Evolutionary conservation across 1,139 yeast genomes (phyloP), one percentile per base, ranked within the genome.

Genomic region (Kurtzmaniella quercitrusa): DNA sequence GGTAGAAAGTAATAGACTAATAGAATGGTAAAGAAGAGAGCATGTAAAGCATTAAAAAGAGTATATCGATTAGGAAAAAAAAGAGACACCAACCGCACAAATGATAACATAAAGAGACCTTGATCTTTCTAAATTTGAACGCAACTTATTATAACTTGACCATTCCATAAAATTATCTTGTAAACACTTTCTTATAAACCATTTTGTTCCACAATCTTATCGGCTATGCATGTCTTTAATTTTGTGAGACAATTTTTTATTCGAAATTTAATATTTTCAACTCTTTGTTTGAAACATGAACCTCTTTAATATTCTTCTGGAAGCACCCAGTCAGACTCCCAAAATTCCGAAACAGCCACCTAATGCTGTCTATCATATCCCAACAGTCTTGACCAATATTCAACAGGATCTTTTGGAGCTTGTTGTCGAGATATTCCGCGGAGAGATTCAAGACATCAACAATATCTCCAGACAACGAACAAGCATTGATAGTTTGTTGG

Each of bases 361-460:
- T 19, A 39, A 55, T 42, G 63, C 63, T 8, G 66, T 78, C 1
- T 74, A 68, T 51, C 71, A 74, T 50, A 57, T 84, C 15, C 88
- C 89, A 1, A 71, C 82, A 0, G 66, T 71, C 2, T 65, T 80
- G 39, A 74, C 87, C 0, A 56, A 67, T 2, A 60, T 82, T 11
- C 93, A 84, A 53, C 63, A 60, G 39, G 84, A 81, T 47, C 56
- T 83, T 39, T 60, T 69, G 14, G 86, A 81, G 47, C 63, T 80
- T 36, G 57, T 80, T 38, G 51, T 82, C 1, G 71, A 74, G 23
- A 60, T 83, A 19, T 84, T 82, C 51, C 66, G 68, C 17, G 61
- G 68, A 1, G 71, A 76, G 8, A 57, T 80, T n/a, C 50, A 61
- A 11, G 54, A 60, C n/a, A 66, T 66, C 34, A 48, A 61, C 2